Conservation (phyloP, 1,139 yeast genomes). For the Eremothecium cymbalariae region DNA sequence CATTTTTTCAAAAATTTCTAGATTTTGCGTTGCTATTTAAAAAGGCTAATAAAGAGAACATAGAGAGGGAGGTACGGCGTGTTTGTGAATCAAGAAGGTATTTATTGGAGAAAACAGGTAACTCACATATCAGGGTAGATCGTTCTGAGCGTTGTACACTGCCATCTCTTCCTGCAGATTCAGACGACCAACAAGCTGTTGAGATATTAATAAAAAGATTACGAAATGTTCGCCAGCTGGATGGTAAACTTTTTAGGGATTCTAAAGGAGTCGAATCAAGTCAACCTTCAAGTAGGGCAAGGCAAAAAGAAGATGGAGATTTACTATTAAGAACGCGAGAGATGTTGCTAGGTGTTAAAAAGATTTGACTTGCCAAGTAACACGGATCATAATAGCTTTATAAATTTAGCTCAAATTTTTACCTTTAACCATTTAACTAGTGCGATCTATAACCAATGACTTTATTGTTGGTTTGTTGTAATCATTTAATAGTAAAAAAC, state of each 20-base stretch:
- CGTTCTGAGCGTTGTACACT: constrained; percentile 17
- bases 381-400: too few species aligned
- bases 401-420: too few species aligned
- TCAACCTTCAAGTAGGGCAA: neutral
- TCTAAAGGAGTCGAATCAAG: neutral
- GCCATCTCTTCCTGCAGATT: constrained; percentile 14
- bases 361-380: too few species aligned
- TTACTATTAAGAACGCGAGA: constrained; percentile 3
- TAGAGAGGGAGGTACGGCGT: constrained; percentile 66
- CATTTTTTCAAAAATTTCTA: constrained; percentile 67
- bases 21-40: constrained; percentile 71
- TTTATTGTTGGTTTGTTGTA: too few species aligned
- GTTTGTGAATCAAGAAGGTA: constrained; percentile 63
- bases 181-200: constrained; percentile 18
- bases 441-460: too few species aligned
- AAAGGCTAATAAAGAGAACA: constrained; percentile 67
- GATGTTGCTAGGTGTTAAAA: constrained; percentile 4
- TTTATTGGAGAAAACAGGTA: constrained; percentile 37
- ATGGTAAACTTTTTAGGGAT: neutral
- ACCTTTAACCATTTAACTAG: too few species aligned
- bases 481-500: too few species aligned
- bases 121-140: neutral
- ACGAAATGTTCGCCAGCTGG: constrained; percentile 17
- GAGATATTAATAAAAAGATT: constrained; percentile 23
- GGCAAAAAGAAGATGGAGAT: constrained; percentile 3